Evolutionary conservation across 495 filamentous ascomycete genomes (phyloP), one percentile per base, ranked within the genome.

Genomic region (Oidiodendron maius): DNA sequence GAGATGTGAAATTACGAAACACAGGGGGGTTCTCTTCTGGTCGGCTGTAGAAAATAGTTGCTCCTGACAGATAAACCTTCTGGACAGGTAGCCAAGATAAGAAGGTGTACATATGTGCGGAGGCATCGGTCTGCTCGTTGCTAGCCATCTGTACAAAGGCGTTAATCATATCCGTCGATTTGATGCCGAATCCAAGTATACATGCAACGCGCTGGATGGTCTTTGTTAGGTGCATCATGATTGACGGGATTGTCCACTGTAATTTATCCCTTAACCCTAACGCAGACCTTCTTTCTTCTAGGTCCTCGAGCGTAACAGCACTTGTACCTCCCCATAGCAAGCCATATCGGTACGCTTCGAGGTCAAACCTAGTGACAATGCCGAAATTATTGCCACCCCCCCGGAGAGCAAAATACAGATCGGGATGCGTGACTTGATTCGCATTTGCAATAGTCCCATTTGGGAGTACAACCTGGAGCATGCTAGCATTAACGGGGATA

Each of bases 361-460:
- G 44, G 28, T 76, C 68, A 32, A 71, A 74, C n/a, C 64, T 63
- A 1, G 77, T 80, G 2, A 80, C 71, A 17, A 80, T 68, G 1
- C 75, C 76, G 48, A 76, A 76, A 56, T 80, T 78, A 52, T 62
- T 69, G 3, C 61, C 45, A 4, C 47, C 47, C n/a, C n/a, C n/a
- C n/a, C n/a, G n/a, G n/a, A n/a, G n/a, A n/a, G n/a, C n/a, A n/a
- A n/a, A n/a, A n/a, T 62, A 79, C 4, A 82, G 17, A n/a, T 82
- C 77, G 0, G 64, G 6, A 32, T 76, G 64, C 0, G 51, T 47
- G 0, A 47, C 51, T 2, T 53, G 48, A 48, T 74, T 77, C 38
- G 70, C 73, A 32, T 75, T 69, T 40, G 75, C 53, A 35, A 76
- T 64, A 1, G 47, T 47, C 2, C 77, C 77, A 46, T 68, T 62